Evolutionary conservation across 2,329 filamentous ascomycete genomes (phyloP).

Genomic region (Exophiala viscosa): DNA sequence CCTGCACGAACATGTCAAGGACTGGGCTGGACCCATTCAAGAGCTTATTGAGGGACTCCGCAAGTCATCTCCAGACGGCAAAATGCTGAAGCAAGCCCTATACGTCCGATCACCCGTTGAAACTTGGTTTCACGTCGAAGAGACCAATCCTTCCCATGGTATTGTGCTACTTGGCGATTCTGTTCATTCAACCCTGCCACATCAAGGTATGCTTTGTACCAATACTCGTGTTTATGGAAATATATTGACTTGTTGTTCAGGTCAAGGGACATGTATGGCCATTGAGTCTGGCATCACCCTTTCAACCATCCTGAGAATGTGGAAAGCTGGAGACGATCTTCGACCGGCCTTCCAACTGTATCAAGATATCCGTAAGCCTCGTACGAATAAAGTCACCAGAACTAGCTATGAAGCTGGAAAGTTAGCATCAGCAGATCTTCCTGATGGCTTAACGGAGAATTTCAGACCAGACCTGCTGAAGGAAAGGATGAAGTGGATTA

Average conservation of each 20-base stretch:
- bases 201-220: conserved; percentile 30
- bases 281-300: conserved; percentile 36
- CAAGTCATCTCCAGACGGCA: conserved; percentile 32
- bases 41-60: conserved; percentile 34
- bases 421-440: conserved; percentile 35
- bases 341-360: conserved; percentile 35
- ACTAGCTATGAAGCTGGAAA: conserved; percentile 38
- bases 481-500: conserved; percentile 38
- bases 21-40: conserved; percentile 35
- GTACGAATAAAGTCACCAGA: conserved; percentile 35
- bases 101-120: conserved; percentile 34
- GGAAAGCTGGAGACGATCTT: conserved; percentile 30
- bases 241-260: conserved; percentile 15
- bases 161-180: conserved; percentile 35
- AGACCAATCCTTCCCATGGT: conserved; percentile 27
- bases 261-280: conserved; percentile 36
- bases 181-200: conserved; percentile 35
- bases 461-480: conserved; percentile 31
- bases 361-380: conserved; percentile 36
- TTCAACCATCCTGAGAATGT: conserved; percentile 32
- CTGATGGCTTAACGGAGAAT: conserved; percentile 30
- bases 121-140: conserved; percentile 34
- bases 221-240: neutral
- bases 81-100: conserved; percentile 36
- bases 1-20: conserved; percentile 34